These are phyloP conservation scores for Phylloporus sp. DNA, from an alignment of 768 basidiomycete species.

Conservation along the genomic window DNA sequence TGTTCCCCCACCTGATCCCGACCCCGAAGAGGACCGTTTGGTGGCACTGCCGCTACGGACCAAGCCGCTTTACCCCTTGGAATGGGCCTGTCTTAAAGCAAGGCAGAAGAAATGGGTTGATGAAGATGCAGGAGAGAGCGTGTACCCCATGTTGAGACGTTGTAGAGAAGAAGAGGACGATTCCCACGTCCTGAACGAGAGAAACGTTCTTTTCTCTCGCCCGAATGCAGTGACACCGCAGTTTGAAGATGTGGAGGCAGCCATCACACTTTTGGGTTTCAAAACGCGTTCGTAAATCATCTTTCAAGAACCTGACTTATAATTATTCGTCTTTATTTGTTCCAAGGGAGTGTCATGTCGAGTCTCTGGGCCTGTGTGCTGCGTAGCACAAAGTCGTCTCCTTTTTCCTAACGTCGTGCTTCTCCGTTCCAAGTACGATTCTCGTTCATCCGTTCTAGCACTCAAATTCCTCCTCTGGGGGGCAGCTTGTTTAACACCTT, in stretches of 20 bases:
- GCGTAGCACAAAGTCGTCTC: no score
- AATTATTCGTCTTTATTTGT: slow-evolving; percentile 26
- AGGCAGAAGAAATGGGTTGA: slow-evolving; percentile 29
- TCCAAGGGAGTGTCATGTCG: neutral
- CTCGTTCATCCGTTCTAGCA: no score
- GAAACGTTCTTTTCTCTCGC: slow-evolving; percentile 1
- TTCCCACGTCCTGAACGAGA: slow-evolving; percentile 1
- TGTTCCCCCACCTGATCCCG: slow-evolving; percentile 16
- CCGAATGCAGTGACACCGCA: slow-evolving; percentile 11
- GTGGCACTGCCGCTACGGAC: slow-evolving; percentile 27
- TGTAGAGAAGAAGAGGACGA: slow-evolving; percentile 3
- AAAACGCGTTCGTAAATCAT: slow-evolving; percentile 16
- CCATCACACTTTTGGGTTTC: slow-evolving; percentile 35
- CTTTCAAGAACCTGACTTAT: slow-evolving; percentile 2
- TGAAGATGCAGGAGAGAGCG: slow-evolving; percentile 16
- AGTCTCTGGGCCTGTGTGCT: no score
- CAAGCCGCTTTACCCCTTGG: slow-evolving; percentile 53
- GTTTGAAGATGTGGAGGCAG: slow-evolving; percentile 35
- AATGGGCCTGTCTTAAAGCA: slow-evolving; percentile 67
- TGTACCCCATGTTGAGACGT: slow-evolving; percentile 7
- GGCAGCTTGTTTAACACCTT: no score
- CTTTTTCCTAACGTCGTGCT: neutral
- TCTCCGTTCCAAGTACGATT: no score
- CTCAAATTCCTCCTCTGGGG: no score
- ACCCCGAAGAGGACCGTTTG: slow-evolving; percentile 25